Base-by-base conservation (phyloP, 2,329 filamentous ascomycete species). In the Pyrenophora teres region DNA sequence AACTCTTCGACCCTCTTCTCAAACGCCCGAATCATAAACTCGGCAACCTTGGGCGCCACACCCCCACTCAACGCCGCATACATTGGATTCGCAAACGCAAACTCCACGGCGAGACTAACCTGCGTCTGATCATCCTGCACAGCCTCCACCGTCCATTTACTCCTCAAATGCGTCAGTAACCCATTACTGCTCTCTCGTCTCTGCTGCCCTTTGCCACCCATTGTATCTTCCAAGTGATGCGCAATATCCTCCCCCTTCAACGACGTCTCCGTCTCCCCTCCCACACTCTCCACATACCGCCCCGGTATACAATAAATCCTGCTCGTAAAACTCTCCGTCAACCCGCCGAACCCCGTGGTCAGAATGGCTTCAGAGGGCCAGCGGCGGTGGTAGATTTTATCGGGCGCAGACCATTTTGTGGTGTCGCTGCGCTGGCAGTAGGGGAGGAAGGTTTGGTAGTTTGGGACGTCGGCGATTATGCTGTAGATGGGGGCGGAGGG, bases 1-100 rank as follows among this genome's bases (percentile, higher is more conserved):
- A 90, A 70, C 64, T 83, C 78, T 68, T 78, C 79, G 5, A 94
- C 92, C 67, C 89, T 82, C 74, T 84, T 83, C 77, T 97, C 92
- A 78, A 99, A 99, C 1, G 94, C 93, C 72, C 90, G 87, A 60
- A 97, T 89, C 92, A 99, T 96, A 59, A 89, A 81, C 3, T 85
- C 86, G 1, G 91, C 93, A 57, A 97, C 86, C 75, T 90, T 91
- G 27, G 90, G 88, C 59, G 91, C 90, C 19, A 94, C 87, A 30
- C 89, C 87, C 32, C 86, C 82, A 71, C 92, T 94, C 69, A 97
- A 79, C 16, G 89, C 85, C 36, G 86, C 87, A 76, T 97, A 95
- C 50, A 96, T 72, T n/a, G 92, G 90, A 74, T 92, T 97, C 63
- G 85, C 81, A 71, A 99, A 97, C 72, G 87, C 84, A 72, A 92